Base-by-base conservation (phyloP, 306 rosid genomes). In the Vigna hirtella region DNA sequence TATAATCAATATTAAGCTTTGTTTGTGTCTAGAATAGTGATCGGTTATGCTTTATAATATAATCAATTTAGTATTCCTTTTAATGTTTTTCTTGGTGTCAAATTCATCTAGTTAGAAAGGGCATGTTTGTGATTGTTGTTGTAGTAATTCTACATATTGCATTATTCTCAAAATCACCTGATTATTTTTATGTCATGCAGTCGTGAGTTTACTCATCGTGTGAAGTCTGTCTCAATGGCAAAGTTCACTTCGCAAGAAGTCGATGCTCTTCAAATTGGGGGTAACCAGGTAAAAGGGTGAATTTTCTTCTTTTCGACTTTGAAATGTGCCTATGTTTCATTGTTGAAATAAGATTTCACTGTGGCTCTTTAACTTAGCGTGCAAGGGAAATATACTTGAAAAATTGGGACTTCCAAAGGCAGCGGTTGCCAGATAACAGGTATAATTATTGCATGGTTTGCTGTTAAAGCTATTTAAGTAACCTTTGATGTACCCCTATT, bases 121-220 rank as follows among this genome's bases (percentile, higher is more conserved):
- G 34, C 51, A 9, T 66, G 52, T 32, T 42, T 66, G 10, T 42
- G 18, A 12, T 66, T 20, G 18, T 42, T 34, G 36, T 63, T 34
- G 6, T 28, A 63, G 70, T 66, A 73, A 45, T 66, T 43, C 5
- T 55, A 40, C 66, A 73, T 40, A 3, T 32, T 62, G 16, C 32
- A 52, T 62, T 7, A 74, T 74, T 53, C 70, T 36, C 63, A 28
- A 64, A 70, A 28, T 65, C 56, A 45, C 69, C 13, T 76, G 17
- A 57, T 62, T 62, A 5, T 79, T 72, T 71, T 81, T 14, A 28
- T 82, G 83, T 73, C 48, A 20, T 74, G 66, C 86, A 94, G 98
- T 78, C 98, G 98, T 9, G 98, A 94, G 74, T 94, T 94, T 87
- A 94, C 98, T 66, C 98, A 94, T 83, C 97, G 98, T 53, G 98